These are phyloP conservation scores for Citrullus amarus DNA, from an alignment of 306 rosid species.

Conservation along the genomic window DNA sequence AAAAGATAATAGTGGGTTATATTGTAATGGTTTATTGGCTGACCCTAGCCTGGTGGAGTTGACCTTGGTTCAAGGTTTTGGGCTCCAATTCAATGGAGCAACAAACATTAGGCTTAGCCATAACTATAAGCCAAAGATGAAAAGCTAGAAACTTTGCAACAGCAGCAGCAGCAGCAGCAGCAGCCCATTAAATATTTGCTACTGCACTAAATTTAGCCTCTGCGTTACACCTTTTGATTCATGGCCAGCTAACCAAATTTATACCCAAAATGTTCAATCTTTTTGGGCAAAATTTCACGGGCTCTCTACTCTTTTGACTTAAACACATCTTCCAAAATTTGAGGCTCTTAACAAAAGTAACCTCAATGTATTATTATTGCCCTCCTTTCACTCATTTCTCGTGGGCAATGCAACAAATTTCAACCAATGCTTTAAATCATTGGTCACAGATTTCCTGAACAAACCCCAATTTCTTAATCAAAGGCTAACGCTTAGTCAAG, in stretches of 20 bases:
- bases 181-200: neutral
- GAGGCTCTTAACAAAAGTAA: neutral
- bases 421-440: neutral
- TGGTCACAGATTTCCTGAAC: neutral
- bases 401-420: neutral
- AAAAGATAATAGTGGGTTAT: too few relatives aligned
- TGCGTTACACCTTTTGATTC: neutral
- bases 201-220: neutral
- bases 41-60: constrained; percentile 65
- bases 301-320: neutral
- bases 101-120: constrained; percentile 28
- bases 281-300: neutral
- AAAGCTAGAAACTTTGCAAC: neutral
- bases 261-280: neutral
- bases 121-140: constrained; percentile 3
- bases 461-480: too few relatives aligned
- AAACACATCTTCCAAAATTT: too few relatives aligned
- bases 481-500: too few relatives aligned
- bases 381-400: neutral
- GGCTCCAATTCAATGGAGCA: constrained; percentile 79
- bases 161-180: neutral
- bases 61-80: constrained; percentile 45
- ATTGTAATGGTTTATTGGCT: neutral
- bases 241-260: neutral
- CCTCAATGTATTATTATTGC: neutral